phyloP scores from a whole-genome alignment of 495 filamentous ascomycete species.

The Penicillium daleae region DNA sequence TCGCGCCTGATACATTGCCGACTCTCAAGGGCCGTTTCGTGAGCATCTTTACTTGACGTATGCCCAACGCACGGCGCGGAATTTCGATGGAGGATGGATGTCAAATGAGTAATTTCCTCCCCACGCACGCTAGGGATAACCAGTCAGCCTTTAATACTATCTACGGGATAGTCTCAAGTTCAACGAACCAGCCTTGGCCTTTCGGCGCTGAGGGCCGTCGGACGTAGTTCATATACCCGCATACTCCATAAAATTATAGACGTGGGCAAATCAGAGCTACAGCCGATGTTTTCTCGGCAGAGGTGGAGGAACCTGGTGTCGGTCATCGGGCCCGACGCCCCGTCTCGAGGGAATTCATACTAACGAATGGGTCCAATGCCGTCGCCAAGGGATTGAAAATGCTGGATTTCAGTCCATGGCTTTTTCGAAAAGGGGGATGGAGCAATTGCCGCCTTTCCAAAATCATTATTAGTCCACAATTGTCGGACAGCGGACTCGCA shows the following conservation, averaged over 20 bases:
- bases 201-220: background rate
- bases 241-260: background rate
- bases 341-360: background rate
- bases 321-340: background rate
- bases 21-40: background rate
- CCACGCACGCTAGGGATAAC: background rate
- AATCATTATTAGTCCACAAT: background rate
- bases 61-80: background rate
- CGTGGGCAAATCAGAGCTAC: background rate
- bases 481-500: background rate
- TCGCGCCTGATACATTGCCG: background rate
- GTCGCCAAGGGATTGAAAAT: background rate
- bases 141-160: background rate
- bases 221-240: background rate
- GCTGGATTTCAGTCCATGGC: background rate
- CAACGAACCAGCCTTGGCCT: background rate
- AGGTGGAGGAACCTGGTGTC: background rate
- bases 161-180: background rate
- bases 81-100: background rate
- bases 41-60: background rate
- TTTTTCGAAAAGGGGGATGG: background rate
- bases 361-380: background rate
- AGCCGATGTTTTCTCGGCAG: background rate
- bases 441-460: background rate
- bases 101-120: background rate